These are phyloP conservation scores for Ophiocordyceps camponoti-floridani DNA, from an alignment of 2,329 filamentous ascomycete species.

Conservation along the genomic window DNA sequence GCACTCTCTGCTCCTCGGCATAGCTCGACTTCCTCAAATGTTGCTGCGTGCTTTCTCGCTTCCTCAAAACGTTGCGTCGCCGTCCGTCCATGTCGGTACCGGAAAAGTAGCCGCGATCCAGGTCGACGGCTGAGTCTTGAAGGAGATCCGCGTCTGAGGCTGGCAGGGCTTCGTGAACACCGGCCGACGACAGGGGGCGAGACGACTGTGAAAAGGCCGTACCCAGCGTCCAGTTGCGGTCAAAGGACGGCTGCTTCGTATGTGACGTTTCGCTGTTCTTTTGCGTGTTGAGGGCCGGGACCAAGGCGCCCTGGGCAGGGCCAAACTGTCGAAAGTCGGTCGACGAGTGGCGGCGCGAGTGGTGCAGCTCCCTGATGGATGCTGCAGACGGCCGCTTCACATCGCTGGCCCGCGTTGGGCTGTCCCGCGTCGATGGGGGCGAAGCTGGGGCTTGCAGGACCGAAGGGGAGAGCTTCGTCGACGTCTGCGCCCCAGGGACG, in stretches of 20 bases:
- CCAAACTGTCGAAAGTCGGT: conserved; percentile 45
- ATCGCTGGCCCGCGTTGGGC: conserved; percentile 27
- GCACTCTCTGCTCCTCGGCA: conserved; percentile 52
- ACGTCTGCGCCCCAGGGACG: conserved; percentile 30
- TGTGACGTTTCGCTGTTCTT: conserved; percentile 28
- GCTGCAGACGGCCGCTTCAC: conserved; percentile 57
- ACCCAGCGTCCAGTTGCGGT: conserved; percentile 51
- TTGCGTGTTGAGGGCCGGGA: conserved; percentile 23
- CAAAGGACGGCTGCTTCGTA: conserved; percentile 52
- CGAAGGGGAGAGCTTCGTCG: conserved; percentile 24
- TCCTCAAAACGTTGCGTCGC: conserved; percentile 63
- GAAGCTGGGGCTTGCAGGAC: conserved; percentile 22
- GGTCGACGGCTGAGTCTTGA: conserved; percentile 36
- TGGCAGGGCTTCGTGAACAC: conserved; percentile 24
- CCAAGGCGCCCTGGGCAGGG: conserved; percentile 5
- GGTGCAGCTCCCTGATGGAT: conserved; percentile 64
- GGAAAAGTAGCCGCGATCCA: conserved; percentile 87
- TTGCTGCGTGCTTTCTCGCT: conserved; percentile 44
- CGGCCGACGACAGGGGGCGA: conserved; percentile 35
- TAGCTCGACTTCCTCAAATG: conserved; percentile 62
- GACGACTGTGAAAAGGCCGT: conserved; percentile 22
- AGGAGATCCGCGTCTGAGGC: conserved; percentile 16
- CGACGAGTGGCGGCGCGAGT: conserved; percentile 75
- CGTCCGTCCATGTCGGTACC: conserved; percentile 67
- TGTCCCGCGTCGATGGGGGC: conserved; percentile 21